Evolutionary conservation across 768 basidiomycete genomes (phyloP), one percentile per base, ranked within the genome.

Genomic region (Leccinum incarnatum): DNA sequence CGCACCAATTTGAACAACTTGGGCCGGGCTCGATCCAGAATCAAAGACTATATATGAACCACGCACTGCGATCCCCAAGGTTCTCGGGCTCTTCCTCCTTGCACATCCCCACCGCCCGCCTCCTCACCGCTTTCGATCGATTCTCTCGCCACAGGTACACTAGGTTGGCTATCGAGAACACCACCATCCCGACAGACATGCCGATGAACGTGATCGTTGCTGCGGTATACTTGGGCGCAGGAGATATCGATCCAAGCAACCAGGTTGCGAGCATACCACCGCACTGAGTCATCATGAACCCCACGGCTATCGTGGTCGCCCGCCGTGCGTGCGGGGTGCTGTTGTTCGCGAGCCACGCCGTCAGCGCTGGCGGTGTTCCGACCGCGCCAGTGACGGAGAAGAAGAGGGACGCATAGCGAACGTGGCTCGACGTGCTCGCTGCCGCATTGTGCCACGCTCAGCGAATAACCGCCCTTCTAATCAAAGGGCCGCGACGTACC

Each of bases 401-500:
- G 19, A 47, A 47, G 21, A 47, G 46, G 7, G 46, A 47, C 2
- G 21, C 21, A 25, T 47, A 47, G 46, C 46, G 46, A 12, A 47
- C 21, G 11, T 47, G 46, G 23, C 46, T 47, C 46, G 46, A 47
- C 7, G 21, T 47, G 14, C 46, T 47, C 14, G 12, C 46, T 47
- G 46, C 11, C 3, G 3, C 5, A 42, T 42, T n/a, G 19, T 19
- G 2, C 11, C 11, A 25, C 46, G 46, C 14, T 15, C 19, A 47
- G 9, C 46, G 14, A 12, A 25, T 23, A n/a, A 2, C 2, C 21
- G 23, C 12, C 7, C 46, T 47, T 12, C 11, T 15, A 42, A 5
- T 42, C n/a, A 19, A 47, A 25, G 1, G 7, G 0, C 7, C 6
- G 17, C 23, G 23, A 61, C 79, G 36, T 62, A 83, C 84, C 77